Base-by-base conservation (phyloP, 495 filamentous ascomycete genomes). In the Neurospora discreta region DNA sequence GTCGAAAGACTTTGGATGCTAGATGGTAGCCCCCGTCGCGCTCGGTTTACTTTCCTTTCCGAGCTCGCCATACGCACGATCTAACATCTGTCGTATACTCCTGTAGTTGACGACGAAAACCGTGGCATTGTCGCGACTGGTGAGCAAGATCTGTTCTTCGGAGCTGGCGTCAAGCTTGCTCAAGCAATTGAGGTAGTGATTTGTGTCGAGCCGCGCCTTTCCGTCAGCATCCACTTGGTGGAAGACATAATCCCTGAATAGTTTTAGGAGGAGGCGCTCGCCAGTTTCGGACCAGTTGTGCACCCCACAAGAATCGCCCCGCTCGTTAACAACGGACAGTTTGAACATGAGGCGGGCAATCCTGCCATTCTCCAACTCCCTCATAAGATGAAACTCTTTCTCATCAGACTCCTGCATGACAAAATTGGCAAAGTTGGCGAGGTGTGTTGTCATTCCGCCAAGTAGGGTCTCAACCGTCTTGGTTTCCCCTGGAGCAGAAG, bases 231-330 rank as follows among this genome's bases (percentile, higher is more conserved):
- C 93, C 33, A 97, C 93, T 71, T 95, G 93, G 80, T 99, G 95
- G 81, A 98, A 99, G 69, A 98, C 91, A 73, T 96, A 98, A 80
- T 99, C 96, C 58, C 95, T 89, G 85, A 98, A 98, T 40, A 99
- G 85, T 81, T 96, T 96, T 70, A 98, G 82, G 75, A 89, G 90
- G 77, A 96, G 97, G n/a, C 94, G 87, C 73, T 97, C 92, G 2
- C 93, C 94, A 26, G 88, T 94, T 80, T 97, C 94, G 16, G 92
- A 90, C 94, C 94, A 98, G 68, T 88, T 86, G 20, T 83, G 83
- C 69, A 92, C 88, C 36, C 88, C 85, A 30, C 92, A 91, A 71
- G 90, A 90, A 76, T 98, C 95, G 2, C 92, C 93, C 5, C 95
- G 90, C 76, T 98, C 95, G 75, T 92, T 93, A 74, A 99, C 88